Evolutionary conservation across 2,329 filamentous ascomycete species (phyloP), one percentile per base, ranked within the genome.

Genomic region (Exophiala bonariae): DNA sequence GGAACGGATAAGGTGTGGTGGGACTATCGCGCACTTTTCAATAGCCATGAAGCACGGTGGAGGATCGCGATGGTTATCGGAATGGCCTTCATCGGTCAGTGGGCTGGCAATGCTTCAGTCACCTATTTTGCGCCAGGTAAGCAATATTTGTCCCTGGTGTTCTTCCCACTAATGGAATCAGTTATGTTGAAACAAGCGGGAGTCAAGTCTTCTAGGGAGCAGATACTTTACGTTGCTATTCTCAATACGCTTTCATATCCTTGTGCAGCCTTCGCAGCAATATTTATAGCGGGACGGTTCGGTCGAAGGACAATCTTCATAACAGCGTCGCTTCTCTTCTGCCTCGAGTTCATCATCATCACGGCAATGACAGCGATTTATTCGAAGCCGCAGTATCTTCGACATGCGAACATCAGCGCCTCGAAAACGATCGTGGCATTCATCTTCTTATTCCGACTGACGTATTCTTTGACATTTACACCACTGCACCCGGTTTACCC

Each of bases 21-120:
- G 75, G 73, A 79, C 56, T 80, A 78, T 61, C 63, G 68, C 8
- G 73, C 75, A 52, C 68, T 78, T 16, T 72, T 74, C 64, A 72
- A 73, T 50, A 67, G 64, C 1, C 67, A 64, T 20, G 67, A 72
- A 48, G 66, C 66, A 14, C 69, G 70, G 31, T 76, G 75, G 58
- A 67, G 75, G n/a, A 69, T 73, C 17, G 54, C 30, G 50, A 50
- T 17, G 52, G 66, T 71, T 58, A 66, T 75, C 20, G 71, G 74
- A 4, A 49, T 75, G 2, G 62, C 66, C 9, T 40, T 35, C 53
- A 69, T 69, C 54, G 62, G 65, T 10, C 16, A 63, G 31, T 61
- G 65, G 54, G 61, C 68, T 3, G 52, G 68, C 35, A 71, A 73
- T 57, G 23, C 41, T 8, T 19, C 36, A 14, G 31, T 44, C 13